phyloP scores from a whole-genome alignment of 2,329 filamentous ascomycete genomes.

The Ceratocystis cubensis region DNA sequence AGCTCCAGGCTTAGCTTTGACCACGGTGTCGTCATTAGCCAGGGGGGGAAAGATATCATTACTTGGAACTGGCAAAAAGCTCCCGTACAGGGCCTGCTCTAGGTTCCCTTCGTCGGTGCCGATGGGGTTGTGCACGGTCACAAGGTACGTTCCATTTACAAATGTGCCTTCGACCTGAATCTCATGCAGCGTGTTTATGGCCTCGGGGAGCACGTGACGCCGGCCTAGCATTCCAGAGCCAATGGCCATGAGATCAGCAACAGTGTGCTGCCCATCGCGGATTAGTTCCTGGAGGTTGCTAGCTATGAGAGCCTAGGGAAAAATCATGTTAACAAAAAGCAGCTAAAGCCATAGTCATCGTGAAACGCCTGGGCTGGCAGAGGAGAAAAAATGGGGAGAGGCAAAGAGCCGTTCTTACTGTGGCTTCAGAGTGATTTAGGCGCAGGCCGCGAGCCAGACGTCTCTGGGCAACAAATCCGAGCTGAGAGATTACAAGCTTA shows the following conservation, averaged over 20 bases:
- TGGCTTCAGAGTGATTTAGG: conserved; percentile 82
- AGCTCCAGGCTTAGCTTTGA: conserved; percentile 62
- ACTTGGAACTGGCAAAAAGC: conserved; percentile 70
- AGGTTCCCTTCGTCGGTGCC: conserved; percentile 75
- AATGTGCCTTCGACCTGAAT: conserved; percentile 94
- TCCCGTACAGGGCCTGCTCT: conserved; percentile 76
- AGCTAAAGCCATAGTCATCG: too few species aligned
- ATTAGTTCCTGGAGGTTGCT: conserved; percentile 91
- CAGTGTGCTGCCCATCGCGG: conserved; percentile 85
- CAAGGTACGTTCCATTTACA: conserved; percentile 76
- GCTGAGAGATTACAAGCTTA: conserved; percentile 86
- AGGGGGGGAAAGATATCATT: conserved; percentile 54
- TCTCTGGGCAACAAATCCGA: conserved; percentile 76
- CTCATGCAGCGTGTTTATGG: conserved; percentile 64
- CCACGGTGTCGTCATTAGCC: conserved; percentile 33
- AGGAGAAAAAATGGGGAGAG: background rate
- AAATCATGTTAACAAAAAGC: background rate
- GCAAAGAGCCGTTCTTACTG: conserved; percentile 38
- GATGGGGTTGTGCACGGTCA: conserved; percentile 87
- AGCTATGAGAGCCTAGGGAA: conserved; percentile 58
- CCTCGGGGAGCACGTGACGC: conserved; percentile 76
- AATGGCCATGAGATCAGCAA: conserved; percentile 85
- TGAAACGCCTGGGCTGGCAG: conserved; percentile 17
- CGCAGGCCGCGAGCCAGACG: conserved; percentile 77
- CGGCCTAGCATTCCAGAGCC: conserved; percentile 87